Evolutionary conservation across 805 yeast species (phyloP).

Genomic region (Peterozyma toletana): DNA sequence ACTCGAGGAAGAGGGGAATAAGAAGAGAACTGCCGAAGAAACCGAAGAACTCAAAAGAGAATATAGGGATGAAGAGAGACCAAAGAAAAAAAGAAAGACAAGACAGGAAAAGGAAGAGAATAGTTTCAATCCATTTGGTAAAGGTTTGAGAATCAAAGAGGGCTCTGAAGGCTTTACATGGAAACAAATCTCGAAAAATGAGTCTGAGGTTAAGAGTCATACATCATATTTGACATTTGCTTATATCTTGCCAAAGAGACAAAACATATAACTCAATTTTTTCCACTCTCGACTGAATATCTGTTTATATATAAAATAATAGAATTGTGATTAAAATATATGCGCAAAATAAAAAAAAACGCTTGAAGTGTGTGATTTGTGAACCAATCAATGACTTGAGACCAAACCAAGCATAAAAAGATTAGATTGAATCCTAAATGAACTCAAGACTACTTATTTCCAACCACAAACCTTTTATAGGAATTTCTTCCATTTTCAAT

Average conservation of each 20-base stretch:
- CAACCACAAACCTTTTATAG: neutral
- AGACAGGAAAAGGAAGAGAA: constrained; percentile 21
- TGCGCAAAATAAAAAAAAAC: neutral
- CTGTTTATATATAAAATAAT: neutral
- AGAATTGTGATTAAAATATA: neutral
- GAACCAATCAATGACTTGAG: neutral
- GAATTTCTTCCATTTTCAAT: neutral
- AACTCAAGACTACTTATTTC: neutral
- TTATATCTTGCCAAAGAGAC: constrained; percentile 15
- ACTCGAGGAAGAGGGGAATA: neutral
- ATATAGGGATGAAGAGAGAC: constrained; percentile 27
- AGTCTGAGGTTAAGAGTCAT: constrained; percentile 83
- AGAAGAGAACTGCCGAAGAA: constrained; percentile 1
- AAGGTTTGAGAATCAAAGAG: constrained; percentile 75
- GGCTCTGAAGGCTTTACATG: constrained; percentile 80
- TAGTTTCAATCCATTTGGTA: constrained; percentile 90
- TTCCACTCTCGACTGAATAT: neutral
- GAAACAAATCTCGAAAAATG: constrained; percentile 79
- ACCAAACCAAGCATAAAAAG: neutral
- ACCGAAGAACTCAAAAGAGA: neutral
- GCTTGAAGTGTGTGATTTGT: neutral
- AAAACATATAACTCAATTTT: neutral
- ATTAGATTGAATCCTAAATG: neutral
- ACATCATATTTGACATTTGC: constrained; percentile 95
- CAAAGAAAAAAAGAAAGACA: constrained; percentile 6